Base-by-base conservation (phyloP, 2,329 filamentous ascomycete species). In the Cucurbitaria berberidis region DNA sequence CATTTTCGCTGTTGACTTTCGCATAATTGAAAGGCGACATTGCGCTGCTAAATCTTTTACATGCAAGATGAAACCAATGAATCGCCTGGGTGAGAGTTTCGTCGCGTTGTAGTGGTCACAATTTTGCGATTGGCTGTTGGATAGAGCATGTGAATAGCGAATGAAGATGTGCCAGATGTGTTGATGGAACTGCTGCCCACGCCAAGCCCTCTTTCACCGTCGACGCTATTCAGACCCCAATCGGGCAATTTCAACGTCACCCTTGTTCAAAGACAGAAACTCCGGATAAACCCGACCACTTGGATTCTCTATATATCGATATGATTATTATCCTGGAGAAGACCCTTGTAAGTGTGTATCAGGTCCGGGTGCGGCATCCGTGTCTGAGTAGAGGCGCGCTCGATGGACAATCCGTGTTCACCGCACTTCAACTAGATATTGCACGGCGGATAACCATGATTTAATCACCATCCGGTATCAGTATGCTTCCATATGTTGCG, bases 1-100 rank as follows among this genome's bases (percentile, higher is more conserved):
- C 48, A 46, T 48, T 56, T 5, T 60, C 59, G 38, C 46, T 51
- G 32, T 47, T 38, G 22, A 63, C 52, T 44, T 60, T 64, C 11
- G 53, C 42, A 51, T 63, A 64, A 10, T 16, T 34, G 38, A 49
- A 57, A 15, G 48, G 30, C 2, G 22, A 6, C 40, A 42, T 42
- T 8, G n/a, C 34, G 7, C 18, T 19, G n/a, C 11, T 24, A 24
- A 24, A 7, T 22, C 18, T 5, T 3, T n/a, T 6, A 13, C 30
- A 16, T 34, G 4, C 30, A 15, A n/a, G 5, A 2, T 34, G 30
- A 34, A 16, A 8, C 13, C 13, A 15, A 10, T 34, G 13, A 13
- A 34, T 8, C 16, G 30, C 10, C 4, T 36, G n/a, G n/a, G 11
- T 18, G 15, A 36, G 7, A 36, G 19, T 36, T 16, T 30, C 27